Evolutionary conservation across 306 rosid genomes (phyloP).

Genomic region (Citrullus amarus): DNA sequence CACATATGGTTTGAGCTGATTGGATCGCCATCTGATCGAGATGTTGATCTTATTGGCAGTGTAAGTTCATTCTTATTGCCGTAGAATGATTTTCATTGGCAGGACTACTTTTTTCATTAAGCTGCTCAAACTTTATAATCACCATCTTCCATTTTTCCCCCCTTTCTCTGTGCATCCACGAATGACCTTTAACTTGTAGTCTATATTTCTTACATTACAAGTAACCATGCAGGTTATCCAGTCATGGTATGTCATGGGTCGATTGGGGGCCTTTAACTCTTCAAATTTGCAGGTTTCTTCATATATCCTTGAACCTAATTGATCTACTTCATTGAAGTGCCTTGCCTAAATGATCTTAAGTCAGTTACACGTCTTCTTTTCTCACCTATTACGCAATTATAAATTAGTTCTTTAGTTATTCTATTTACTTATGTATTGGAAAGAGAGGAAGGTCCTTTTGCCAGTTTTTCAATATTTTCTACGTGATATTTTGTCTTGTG

Average conservation of each 20-base stretch:
- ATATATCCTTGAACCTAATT: background rate
- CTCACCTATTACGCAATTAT: background rate
- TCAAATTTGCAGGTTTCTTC: constrained; percentile 68
- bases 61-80: constrained; percentile 32
- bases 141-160: background rate
- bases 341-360: background rate
- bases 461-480: background rate
- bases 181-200: background rate
- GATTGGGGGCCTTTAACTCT: constrained; percentile 86
- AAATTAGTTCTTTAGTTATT: background rate
- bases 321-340: background rate
- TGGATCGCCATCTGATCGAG: constrained; percentile 77
- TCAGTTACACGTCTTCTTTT: background rate
- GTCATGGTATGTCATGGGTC: constrained; percentile 95
- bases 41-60: constrained; percentile 63
- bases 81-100: background rate
- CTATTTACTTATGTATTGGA: background rate
- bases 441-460: background rate
- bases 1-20: constrained; percentile 76
- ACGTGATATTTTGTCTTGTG: background rate
- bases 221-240: constrained; percentile 58
- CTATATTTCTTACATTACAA: background rate
- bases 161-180: background rate
- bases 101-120: background rate
- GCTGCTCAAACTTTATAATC: background rate